These are phyloP conservation scores for Aspergillus sp. DNA, from an alignment of 2,329 filamentous ascomycete genomes.

Conservation along the genomic window DNA sequence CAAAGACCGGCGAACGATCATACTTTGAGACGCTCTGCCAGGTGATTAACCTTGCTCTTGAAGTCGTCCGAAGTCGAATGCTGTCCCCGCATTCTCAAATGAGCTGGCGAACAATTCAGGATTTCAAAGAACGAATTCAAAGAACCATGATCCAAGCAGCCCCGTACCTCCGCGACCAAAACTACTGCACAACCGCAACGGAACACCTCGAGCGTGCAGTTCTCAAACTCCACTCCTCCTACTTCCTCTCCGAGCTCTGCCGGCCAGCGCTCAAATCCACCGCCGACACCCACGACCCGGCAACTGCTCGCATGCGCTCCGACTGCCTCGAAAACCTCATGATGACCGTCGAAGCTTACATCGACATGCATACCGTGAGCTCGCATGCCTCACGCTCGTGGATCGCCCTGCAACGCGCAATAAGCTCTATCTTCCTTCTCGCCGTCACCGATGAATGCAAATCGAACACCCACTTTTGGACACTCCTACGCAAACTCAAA, in stretches of 20 bases:
- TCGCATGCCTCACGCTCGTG: conserved; percentile 51
- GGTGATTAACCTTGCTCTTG: conserved; percentile 57
- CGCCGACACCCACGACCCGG: conserved; percentile 49
- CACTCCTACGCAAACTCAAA: conserved; percentile 48
- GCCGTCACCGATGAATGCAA: conserved; percentile 52
- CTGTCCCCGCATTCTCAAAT: conserved; percentile 58
- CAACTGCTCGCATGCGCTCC: conserved; percentile 49
- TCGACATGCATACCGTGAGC: conserved; percentile 56
- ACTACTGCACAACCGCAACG: conserved; percentile 43
- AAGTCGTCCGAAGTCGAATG: conserved; percentile 64
- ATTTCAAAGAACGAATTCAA: conserved; percentile 61
- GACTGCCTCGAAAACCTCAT: conserved; percentile 62
- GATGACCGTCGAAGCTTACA: conserved; percentile 63
- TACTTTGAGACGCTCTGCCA: conserved; percentile 65
- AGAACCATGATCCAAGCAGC: conserved; percentile 62
- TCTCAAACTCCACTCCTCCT: conserved; percentile 65
- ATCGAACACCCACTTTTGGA: conserved; percentile 44
- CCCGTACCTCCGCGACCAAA: conserved; percentile 60
- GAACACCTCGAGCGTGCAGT: conserved; percentile 65
- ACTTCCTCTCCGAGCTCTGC: conserved; percentile 66
- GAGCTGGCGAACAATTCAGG: conserved; percentile 58
- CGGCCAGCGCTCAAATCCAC: conserved; percentile 62
- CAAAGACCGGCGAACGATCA: conserved; percentile 53
- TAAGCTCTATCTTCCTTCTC: conserved; percentile 53
- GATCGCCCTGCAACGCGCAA: conserved; percentile 52